Conservation (phyloP, 1,284 basidiomycete genomes). For the Trametes pubescens region DNA sequence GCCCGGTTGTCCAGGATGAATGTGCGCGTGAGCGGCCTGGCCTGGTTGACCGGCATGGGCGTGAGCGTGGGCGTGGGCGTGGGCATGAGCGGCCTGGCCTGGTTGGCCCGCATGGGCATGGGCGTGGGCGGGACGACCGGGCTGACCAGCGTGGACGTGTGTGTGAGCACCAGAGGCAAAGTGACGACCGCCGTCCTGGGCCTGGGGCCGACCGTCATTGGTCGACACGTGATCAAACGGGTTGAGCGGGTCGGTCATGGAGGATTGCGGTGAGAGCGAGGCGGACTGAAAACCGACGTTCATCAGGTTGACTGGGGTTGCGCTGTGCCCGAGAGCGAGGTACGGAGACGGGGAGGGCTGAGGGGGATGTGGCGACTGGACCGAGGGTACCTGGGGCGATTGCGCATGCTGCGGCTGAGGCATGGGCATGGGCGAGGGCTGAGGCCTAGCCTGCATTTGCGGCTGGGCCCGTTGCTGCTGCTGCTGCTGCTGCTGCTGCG, state of each 20-base stretch:
- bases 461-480: constrained; percentile 10
- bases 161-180: constrained; percentile 13
- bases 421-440: constrained; percentile 30
- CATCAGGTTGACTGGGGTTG: constrained; percentile 38
- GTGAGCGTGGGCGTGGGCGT: constrained; percentile 22
- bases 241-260: constrained; percentile 31
- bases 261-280: constrained; percentile 33
- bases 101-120: constrained; percentile 20
- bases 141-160: constrained; percentile 27
- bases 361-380: constrained; percentile 35
- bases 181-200: constrained; percentile 23
- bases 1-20: constrained; percentile 25
- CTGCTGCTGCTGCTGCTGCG: constrained; percentile 38
- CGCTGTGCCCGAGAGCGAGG: constrained; percentile 35
- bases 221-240: constrained; percentile 34
- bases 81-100: constrained; percentile 14
- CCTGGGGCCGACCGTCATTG: constrained; percentile 15
- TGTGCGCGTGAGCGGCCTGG: constrained; percentile 14
- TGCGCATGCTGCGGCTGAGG: constrained; percentile 30
- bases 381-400: constrained; percentile 29
- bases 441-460: constrained; percentile 31
- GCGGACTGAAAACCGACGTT: constrained; percentile 38
- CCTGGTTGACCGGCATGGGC: constrained; percentile 25
- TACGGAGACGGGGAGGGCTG: constrained; percentile 23
- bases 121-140: constrained; percentile 4